Percentiles rank a stretch among this genome's conserved stretches.
Conservation (phyloP, 768 basidiomycete species). For the Calocybe indica region DNA sequence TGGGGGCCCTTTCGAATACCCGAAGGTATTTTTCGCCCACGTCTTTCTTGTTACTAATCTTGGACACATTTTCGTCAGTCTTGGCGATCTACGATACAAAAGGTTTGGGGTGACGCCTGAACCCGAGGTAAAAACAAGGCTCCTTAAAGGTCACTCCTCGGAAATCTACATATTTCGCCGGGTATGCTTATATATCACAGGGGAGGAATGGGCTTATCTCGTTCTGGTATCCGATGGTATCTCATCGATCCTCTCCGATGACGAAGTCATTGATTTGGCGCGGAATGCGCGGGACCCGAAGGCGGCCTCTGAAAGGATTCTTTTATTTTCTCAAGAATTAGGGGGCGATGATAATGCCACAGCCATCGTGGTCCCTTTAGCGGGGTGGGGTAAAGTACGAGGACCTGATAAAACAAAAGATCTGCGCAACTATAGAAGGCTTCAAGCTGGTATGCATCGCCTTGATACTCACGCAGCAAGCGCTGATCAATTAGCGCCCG, state of each 20-base stretch:
- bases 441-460: constrained; percentile 47
- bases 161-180: neutral
- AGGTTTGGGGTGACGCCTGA: constrained; percentile 90
- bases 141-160: constrained; percentile 57
- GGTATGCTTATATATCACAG: constrained; percentile 29
- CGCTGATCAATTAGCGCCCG: constrained; percentile 2
- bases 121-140: constrained; percentile 74
- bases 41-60: neutral
- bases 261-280: constrained; percentile 90
- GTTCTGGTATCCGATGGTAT: constrained; percentile 92
- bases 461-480: constrained; percentile 1
- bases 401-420: constrained; percentile 82
- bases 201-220: constrained; percentile 79
- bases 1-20: constrained; percentile 92
- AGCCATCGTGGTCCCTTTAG: constrained; percentile 83
- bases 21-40: constrained; percentile 50
- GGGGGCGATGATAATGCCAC: constrained; percentile 91
- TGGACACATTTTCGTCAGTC: constrained; percentile 32
- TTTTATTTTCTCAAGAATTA: constrained; percentile 83
- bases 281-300: constrained; percentile 67
- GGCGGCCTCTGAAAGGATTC: constrained; percentile 74
- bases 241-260: constrained; percentile 85
- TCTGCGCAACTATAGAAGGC: constrained; percentile 72
- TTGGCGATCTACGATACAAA: constrained; percentile 88
- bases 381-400: constrained; percentile 81